Conservation (phyloP, 1,284 basidiomycete species). For the Austroboletus niveus region DNA sequence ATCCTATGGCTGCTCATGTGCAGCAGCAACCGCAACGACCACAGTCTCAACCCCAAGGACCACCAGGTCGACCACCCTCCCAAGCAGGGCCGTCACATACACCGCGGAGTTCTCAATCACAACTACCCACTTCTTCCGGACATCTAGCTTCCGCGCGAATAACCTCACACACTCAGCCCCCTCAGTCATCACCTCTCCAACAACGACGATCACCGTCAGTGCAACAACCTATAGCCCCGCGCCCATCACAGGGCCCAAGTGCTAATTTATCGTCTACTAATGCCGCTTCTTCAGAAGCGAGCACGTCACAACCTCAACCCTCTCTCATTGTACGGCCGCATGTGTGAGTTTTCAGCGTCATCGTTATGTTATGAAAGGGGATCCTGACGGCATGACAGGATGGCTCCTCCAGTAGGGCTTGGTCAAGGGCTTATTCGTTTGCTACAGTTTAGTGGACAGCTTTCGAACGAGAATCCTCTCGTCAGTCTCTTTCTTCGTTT, state of each 20-base stretch:
- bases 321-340: conserved; percentile 19
- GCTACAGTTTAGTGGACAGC: conserved; percentile 61
- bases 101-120: conserved; percentile 33
- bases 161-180: conserved; percentile 30
- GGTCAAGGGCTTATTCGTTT: conserved; percentile 62
- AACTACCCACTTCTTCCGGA: conserved; percentile 35
- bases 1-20: conserved; percentile 36
- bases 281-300: conserved; percentile 26
- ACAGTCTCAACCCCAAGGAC: conserved; percentile 48
- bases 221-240: conserved; percentile 38
- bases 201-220: conserved; percentile 35
- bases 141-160: conserved; percentile 29
- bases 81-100: conserved; percentile 38
- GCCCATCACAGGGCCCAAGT: conserved; percentile 31
- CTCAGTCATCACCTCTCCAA: conserved; percentile 34
- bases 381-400: conserved; percentile 21
- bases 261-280: conserved; percentile 21
- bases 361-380: neutral
- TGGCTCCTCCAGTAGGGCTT: conserved; percentile 38
- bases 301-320: conserved; percentile 27
- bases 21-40: conserved; percentile 45
- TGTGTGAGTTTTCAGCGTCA: conserved; percentile 28
- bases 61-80: conserved; percentile 37
- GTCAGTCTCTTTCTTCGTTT: conserved; percentile 35
- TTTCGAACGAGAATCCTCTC: conserved; percentile 49